Percentiles rank a stretch among this genome's conserved stretches.
Conservation (phyloP, 345 rosid genomes). For the Pistacia vera region DNA sequence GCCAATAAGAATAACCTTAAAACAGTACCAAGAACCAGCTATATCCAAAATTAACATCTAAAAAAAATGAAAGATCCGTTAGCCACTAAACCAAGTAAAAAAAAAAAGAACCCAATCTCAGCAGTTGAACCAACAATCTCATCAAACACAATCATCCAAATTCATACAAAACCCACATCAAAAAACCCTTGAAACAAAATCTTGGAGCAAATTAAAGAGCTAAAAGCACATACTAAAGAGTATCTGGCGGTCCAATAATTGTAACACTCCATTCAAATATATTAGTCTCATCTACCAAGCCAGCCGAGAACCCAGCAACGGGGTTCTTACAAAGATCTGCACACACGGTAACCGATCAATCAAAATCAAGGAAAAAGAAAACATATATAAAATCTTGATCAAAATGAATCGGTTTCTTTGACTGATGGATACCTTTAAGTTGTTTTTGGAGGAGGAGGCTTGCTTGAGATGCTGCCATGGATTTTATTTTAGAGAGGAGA, state of each 20-base stretch:
- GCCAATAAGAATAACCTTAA: neutral
- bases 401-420: neutral
- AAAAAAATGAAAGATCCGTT: slow-evolving; percentile 1
- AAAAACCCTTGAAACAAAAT: neutral
- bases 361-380: slow-evolving; percentile 13
- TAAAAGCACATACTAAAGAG: slow-evolving; percentile 62
- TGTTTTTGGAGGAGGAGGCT: slow-evolving; percentile 96
- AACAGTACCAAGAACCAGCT: slow-evolving; percentile 1
- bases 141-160: slow-evolving; percentile 8
- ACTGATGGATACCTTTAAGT: slow-evolving; percentile 58
- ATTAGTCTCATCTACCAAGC: slow-evolving; percentile 89
- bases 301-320: slow-evolving; percentile 98
- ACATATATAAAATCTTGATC: neutral
- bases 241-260: slow-evolving; percentile 95
- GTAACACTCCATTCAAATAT: slow-evolving; percentile 96
- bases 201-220: neutral
- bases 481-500: slow-evolving; percentile 12
- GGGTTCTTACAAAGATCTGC: slow-evolving; percentile 98
- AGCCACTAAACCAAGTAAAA: neutral
- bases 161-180: slow-evolving; percentile 7
- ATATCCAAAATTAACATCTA: neutral
- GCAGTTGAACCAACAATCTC: slow-evolving; percentile 22
- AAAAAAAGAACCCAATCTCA: neutral
- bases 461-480: slow-evolving; percentile 67
- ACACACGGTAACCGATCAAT: slow-evolving; percentile 27